Conservation (phyloP, 805 yeast species). For the Saccharomycopsis oosterbeekiorum region DNA sequence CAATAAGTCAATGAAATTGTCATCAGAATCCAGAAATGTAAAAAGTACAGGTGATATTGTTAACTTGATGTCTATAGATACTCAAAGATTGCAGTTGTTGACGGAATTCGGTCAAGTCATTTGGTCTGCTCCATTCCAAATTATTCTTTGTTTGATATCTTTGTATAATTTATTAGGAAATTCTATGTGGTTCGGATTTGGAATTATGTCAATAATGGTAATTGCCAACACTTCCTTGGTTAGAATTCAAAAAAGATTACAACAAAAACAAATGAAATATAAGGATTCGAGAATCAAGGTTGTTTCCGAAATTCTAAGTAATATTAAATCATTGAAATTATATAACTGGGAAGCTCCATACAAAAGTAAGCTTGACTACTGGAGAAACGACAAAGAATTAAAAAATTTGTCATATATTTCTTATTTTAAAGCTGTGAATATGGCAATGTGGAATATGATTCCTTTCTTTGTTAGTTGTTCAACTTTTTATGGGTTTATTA, state of each 20-base stretch:
- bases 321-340: slow-evolving; percentile 83
- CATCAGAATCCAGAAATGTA: slow-evolving; percentile 60
- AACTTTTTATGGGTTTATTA: slow-evolving; percentile 76
- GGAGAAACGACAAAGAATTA: slow-evolving; percentile 83
- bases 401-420: slow-evolving; percentile 68
- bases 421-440: slow-evolving; percentile 55
- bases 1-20: slow-evolving; percentile 55
- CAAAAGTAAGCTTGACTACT: slow-evolving; percentile 57
- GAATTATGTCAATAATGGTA: slow-evolving; percentile 64
- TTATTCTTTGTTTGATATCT: slow-evolving; percentile 62
- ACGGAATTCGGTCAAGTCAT: slow-evolving; percentile 67
- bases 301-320: slow-evolving; percentile 79
- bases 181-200: slow-evolving; percentile 95
- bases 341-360: slow-evolving; percentile 96
- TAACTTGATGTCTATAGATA: slow-evolving; percentile 88
- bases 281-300: slow-evolving; percentile 90
- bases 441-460: slow-evolving; percentile 73
- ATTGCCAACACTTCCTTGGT: slow-evolving; percentile 71
- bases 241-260: slow-evolving; percentile 57
- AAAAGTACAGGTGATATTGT: slow-evolving; percentile 89
- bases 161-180: slow-evolving; percentile 67
- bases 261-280: slow-evolving; percentile 76
- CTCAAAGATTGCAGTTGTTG: slow-evolving; percentile 78
- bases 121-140: slow-evolving; percentile 93
- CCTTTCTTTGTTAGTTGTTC: slow-evolving; percentile 86